These are phyloP conservation scores for Alternaria sp. DNA, from an alignment of 2,329 filamentous ascomycete genomes.

Conservation along the genomic window DNA sequence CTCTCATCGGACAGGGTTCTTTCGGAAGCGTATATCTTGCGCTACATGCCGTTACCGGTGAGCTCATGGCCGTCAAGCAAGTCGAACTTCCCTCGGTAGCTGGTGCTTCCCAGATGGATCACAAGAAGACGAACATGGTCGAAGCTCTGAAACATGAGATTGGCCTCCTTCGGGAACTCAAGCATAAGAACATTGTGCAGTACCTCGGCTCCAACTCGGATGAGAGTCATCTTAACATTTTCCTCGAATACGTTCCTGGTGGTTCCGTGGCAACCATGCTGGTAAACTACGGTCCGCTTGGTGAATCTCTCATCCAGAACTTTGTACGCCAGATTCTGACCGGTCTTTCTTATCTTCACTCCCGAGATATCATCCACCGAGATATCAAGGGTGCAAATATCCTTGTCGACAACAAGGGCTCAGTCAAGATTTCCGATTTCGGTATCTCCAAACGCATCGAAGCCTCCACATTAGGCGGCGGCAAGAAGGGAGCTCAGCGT, in stretches of 20 bases:
- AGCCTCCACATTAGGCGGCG: conserved; percentile 73
- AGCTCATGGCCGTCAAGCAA: conserved; percentile 98
- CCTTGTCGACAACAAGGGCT: conserved; percentile 97
- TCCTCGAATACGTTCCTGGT: conserved; percentile 97
- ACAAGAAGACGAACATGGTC: conserved; percentile 97
- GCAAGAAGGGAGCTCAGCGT: conserved; percentile 55
- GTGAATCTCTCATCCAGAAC: conserved; percentile 91
- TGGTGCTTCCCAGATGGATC: conserved; percentile 75
- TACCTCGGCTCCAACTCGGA: conserved; percentile 96
- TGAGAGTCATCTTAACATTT: conserved; percentile 94
- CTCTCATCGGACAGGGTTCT: conserved; percentile 93
- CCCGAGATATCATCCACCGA: conserved; percentile 94
- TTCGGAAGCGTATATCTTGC: conserved; percentile 97
- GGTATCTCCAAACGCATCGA: conserved; percentile 98
- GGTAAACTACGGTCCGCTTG: conserved; percentile 94
- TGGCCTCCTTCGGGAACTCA: conserved; percentile 87
- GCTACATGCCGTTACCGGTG: conserved; percentile 92
- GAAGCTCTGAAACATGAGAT: conserved; percentile 97
- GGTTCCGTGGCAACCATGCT: conserved; percentile 98
- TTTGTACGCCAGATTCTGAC: conserved; percentile 96
- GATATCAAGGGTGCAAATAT: conserved; percentile 99
- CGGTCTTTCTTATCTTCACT: conserved; percentile 91
- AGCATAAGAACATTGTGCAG: conserved; percentile 97
- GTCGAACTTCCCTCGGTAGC: conserved; percentile 87
- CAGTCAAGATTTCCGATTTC: conserved; percentile 99